Percentiles rank a stretch among this genome's conserved stretches.
Conservation (phyloP, 805 yeast genomes). For the Tetrapisispora nanseiensis region DNA sequence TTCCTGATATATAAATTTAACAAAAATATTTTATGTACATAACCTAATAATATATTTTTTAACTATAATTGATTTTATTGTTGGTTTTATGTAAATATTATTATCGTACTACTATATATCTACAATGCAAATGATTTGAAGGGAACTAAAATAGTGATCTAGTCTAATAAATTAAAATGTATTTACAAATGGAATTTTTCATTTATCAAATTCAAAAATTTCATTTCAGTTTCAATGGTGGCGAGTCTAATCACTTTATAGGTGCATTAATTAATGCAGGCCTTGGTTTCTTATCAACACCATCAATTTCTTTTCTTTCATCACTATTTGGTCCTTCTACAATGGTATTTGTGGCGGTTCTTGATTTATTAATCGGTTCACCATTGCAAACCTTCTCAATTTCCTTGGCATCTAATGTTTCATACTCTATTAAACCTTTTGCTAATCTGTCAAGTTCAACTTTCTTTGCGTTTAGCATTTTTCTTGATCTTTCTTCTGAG, state of each 20-base stretch:
- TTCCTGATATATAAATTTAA: not conserved
- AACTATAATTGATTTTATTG: no score
- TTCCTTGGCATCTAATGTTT: constrained; percentile 84
- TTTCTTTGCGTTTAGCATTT: constrained; percentile 48
- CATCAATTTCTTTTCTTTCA: constrained; percentile 34
- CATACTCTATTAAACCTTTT: constrained; percentile 88
- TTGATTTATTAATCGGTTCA: constrained; percentile 58
- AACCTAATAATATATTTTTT: not conserved
- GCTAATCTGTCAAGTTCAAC: constrained; percentile 80
- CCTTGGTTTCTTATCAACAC: constrained; percentile 21
- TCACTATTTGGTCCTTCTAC: constrained; percentile 45
- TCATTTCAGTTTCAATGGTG: no score
- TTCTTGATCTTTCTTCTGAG: constrained; percentile 73
- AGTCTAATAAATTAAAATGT: not conserved
- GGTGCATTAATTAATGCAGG: constrained; percentile 25
- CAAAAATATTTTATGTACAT: not conserved
- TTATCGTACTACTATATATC: not conserved
- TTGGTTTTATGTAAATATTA: not conserved
- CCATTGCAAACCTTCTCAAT: constrained; percentile 82
- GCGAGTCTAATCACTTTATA: not conserved
- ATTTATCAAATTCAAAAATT: not conserved
- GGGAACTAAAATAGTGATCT: not conserved
- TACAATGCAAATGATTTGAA: not conserved
- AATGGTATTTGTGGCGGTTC: constrained; percentile 65
- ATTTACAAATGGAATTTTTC: not conserved